phyloP scores from a whole-genome alignment of 2,329 filamentous ascomycete genomes.

The Fusarium floridanum region DNA sequence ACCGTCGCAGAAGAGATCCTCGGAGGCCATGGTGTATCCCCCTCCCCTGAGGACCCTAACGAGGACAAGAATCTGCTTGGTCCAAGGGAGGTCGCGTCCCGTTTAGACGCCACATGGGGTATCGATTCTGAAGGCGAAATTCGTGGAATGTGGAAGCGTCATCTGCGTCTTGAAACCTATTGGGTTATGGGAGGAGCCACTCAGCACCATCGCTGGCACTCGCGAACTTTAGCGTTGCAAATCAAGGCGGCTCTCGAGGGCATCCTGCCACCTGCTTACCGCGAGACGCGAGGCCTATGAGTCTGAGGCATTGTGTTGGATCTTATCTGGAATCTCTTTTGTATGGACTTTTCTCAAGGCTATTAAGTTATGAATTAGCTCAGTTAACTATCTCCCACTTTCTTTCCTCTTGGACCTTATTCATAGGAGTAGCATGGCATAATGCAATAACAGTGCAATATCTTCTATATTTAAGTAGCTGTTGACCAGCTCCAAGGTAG shows the following conservation, averaged over 20 bases:
- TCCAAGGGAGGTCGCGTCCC: constrained; percentile 2
- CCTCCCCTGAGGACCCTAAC: background rate
- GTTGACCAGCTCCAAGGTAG: too few relatives aligned
- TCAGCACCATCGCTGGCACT: constrained; percentile 36
- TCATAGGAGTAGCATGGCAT: too few relatives aligned
- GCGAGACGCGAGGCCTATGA: background rate
- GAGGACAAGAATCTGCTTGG: background rate
- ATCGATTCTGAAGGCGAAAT: constrained; percentile 32
- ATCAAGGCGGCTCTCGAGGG: constrained; percentile 32
- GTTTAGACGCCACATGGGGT: constrained; percentile 28
- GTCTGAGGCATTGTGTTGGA: too few relatives aligned
- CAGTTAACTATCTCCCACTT: too few relatives aligned
- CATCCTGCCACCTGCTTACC: constrained; percentile 28
- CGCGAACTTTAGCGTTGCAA: constrained; percentile 29
- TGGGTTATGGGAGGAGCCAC: constrained; percentile 34
- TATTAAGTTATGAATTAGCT: too few relatives aligned
- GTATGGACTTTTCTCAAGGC: too few relatives aligned
- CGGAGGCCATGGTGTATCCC: fast-evolving
- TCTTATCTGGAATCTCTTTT: too few relatives aligned
- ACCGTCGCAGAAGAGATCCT: constrained; percentile 2
- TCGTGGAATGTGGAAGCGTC: constrained; percentile 38
- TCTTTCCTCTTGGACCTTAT: too few relatives aligned
- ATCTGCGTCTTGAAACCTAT: constrained; percentile 26
- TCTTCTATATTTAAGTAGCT: too few relatives aligned
- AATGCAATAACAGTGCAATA: too few relatives aligned